Evolutionary conservation across 163 green algal species (phyloP), one percentile per base, ranked within the genome.

Genomic region (Volvox carteri): DNA sequence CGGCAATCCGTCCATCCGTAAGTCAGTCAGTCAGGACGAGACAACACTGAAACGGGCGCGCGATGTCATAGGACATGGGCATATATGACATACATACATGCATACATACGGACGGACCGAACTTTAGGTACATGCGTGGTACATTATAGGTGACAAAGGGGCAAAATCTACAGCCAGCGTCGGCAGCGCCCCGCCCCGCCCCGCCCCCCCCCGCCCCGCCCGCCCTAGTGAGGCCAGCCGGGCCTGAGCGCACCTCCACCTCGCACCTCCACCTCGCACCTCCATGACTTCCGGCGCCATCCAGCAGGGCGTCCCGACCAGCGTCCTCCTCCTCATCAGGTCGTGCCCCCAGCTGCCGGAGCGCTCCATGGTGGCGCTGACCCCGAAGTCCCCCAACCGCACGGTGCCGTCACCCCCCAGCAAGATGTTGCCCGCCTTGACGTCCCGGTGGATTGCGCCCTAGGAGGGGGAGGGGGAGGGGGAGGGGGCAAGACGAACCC

Each of bases 201-300:
- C 62, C 28, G 19, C 62, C 30, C 68, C 68, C 37, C 35, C 4
- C 35, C 37, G 35, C 35, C 68, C n/a, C 68, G n/a, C 68, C 78
- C 11, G 28, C 54, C 54, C 39, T 35, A 1, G n/a, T n/a, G n/a
- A n/a, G n/a, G n/a, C n/a, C n/a, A n/a, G n/a, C n/a, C n/a, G n/a
- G n/a, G n/a, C n/a, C n/a, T n/a, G n/a, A n/a, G n/a, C n/a, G n/a
- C n/a, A n/a, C n/a, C n/a, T n/a, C n/a, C n/a, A n/a, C n/a, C 75
- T 7, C 46, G 0, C 75, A 23, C 72, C 14, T 18, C 46, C 48
- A 14, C 16, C 8, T 8, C 33, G 33, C 70, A 76, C 68, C 84
- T 89, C 95, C 96, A 99, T 98, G 56, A 99, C 97, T 91, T 99
- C 98, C 0, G 98, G 98, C 42, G 98, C 98, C 98, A 99, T 99